Evolutionary conservation across 306 rosid genomes (phyloP).

Genomic region (Prunus davidiana): DNA sequence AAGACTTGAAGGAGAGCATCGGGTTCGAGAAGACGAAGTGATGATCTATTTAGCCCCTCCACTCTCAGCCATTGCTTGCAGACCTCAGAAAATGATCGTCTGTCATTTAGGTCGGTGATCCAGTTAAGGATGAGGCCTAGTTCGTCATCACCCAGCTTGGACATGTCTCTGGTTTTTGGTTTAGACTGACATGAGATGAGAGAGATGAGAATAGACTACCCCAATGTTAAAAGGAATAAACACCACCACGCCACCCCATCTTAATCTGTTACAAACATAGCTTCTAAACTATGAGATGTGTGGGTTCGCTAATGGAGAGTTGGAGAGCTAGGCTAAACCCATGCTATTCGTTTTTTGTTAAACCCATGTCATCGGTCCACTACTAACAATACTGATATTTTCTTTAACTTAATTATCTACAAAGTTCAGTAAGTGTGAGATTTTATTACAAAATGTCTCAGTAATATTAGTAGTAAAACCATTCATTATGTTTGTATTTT

Average conservation of each 20-base stretch:
- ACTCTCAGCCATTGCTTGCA: slow-evolving; percentile 28
- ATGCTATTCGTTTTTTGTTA: no score
- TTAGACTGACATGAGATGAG: no score
- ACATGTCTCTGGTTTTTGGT: slow-evolving; percentile 3
- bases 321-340: no score
- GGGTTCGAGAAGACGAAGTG: slow-evolving; percentile 9
- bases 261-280: no score
- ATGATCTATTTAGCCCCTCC: slow-evolving; percentile 25
- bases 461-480: fast-evolving
- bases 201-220: no score
- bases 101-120: slow-evolving; percentile 8
- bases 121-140: slow-evolving; percentile 14
- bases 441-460: no score
- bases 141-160: slow-evolving; percentile 20
- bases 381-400: fast-evolving
- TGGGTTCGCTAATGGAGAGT: no score
- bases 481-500: no score
- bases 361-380: no score
- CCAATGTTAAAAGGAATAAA: no score
- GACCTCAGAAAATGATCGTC: slow-evolving; percentile 19
- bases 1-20: slow-evolving; percentile 1
- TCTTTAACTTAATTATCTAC: fast-evolving
- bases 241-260: no score
- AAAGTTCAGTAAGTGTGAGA: fast-evolving
- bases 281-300: no score